A percentile compares a stretch with the other conserved stretches of the same genome.
phyloP scores from a whole-genome alignment of 2,329 filamentous ascomycete species.

The Chaetothyriales sp. region DNA sequence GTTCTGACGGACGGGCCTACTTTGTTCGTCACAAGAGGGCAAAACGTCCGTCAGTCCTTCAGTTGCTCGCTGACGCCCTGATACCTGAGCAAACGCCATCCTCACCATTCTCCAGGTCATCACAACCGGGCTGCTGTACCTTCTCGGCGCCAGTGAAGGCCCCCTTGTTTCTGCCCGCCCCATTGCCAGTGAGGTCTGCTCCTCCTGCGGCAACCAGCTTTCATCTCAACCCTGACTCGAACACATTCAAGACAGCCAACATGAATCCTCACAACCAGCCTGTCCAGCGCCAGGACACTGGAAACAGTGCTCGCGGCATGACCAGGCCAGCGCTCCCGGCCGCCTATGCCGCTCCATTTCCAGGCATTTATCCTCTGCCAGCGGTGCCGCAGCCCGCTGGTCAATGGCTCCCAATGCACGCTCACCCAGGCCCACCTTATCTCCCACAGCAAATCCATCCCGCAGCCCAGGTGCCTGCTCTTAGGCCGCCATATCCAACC shows the following conservation, averaged over 20 bases:
- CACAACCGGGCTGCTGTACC: slow-evolving; percentile 5
- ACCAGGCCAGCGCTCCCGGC: not conserved
- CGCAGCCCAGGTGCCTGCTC: not conserved
- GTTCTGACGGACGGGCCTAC: slow-evolving; percentile 10
- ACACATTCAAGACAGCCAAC: not conserved
- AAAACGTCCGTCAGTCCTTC: slow-evolving; percentile 2
- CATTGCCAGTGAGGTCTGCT: not conserved
- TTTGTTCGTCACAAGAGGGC: slow-evolving; percentile 11
- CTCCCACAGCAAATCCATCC: not conserved
- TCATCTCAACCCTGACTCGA: not conserved
- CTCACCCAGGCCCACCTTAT: not conserved
- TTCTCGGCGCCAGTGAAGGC: not conserved
- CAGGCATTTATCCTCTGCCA: not conserved
- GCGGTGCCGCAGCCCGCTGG: not conserved
- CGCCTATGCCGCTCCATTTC: not conserved
- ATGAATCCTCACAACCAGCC: not conserved
- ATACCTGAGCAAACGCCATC: slow-evolving; percentile 5
- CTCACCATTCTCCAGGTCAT: slow-evolving; percentile 12
- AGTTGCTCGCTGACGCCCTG: slow-evolving; percentile 4
- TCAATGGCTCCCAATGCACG: not conserved
- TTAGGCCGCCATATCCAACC: not conserved
- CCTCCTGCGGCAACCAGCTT: not conserved
- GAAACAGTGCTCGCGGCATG: not conserved
- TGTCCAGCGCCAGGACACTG: not conserved
- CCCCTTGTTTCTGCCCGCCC: slow-evolving; percentile 3